These are phyloP conservation scores for Mycena rebaudengoi DNA, from an alignment of 768 basidiomycete species.

Conservation along the genomic window DNA sequence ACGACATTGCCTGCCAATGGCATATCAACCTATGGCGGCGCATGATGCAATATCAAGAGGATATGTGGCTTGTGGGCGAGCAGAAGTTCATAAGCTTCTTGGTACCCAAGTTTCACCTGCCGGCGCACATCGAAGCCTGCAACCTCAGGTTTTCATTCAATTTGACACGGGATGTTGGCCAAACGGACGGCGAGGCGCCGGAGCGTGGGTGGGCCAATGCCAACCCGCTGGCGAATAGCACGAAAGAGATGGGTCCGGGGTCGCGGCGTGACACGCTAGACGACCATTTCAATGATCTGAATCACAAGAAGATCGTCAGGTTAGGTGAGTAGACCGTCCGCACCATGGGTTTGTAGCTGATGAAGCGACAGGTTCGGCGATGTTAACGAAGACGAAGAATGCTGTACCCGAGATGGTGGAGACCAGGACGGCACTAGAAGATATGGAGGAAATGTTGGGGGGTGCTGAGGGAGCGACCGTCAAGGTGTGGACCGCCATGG, in stretches of 20 bases:
- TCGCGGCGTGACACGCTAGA: slow-evolving; percentile 37
- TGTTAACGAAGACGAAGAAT: background rate
- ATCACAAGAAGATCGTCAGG: background rate
- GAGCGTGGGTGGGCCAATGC: slow-evolving; percentile 42
- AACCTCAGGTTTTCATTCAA: slow-evolving; percentile 41
- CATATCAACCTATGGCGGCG: slow-evolving; percentile 28
- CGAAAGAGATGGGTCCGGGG: slow-evolving; percentile 44
- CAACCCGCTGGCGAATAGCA: slow-evolving; percentile 37
- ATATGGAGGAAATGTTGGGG: background rate
- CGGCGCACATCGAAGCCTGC: slow-evolving; percentile 34
- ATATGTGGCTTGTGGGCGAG: background rate
- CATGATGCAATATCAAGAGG: background rate
- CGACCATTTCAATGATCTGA: slow-evolving; percentile 26
- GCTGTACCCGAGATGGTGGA: background rate
- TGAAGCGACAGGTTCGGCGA: background rate
- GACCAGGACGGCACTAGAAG: background rate
- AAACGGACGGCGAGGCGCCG: slow-evolving; percentile 43
- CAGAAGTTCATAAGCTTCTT: background rate
- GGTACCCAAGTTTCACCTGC: slow-evolving; percentile 43
- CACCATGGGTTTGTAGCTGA: no score
- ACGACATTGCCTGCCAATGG: slow-evolving; percentile 41
- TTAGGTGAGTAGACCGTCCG: background rate
- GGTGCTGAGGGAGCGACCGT: background rate
- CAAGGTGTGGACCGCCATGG: background rate
- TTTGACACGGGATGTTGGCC: slow-evolving; percentile 26